Evolutionary conservation across 305 asterid genomes (phyloP).

Genomic region (Plantago coronopus): DNA sequence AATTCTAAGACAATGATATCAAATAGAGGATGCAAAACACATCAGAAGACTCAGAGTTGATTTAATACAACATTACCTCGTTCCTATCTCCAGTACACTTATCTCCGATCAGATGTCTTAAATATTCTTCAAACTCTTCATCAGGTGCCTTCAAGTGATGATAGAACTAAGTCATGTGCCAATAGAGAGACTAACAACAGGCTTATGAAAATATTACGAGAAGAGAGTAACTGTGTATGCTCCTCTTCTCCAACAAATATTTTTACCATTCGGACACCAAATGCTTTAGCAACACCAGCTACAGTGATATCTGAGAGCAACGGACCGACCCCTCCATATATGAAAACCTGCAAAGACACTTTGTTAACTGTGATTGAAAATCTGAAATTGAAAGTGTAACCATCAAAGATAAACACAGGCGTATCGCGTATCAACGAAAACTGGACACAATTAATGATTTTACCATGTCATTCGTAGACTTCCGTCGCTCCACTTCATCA

Average conservation of each 20-base stretch:
- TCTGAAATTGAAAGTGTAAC: neutral
- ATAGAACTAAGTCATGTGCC: constrained; percentile 15
- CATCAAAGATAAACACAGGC: neutral
- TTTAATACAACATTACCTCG: constrained; percentile 45
- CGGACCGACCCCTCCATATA: constrained; percentile 89
- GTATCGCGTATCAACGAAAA: neutral
- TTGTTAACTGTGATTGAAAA: neutral
- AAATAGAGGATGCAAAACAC: neutral
- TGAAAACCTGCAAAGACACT: constrained; percentile 58
- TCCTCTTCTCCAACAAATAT: neutral
- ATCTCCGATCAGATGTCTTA: constrained; percentile 69
- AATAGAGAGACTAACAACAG: neutral
- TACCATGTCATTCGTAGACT: constrained; percentile 72
- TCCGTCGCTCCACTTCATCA: constrained; percentile 76
- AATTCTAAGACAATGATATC: neutral
- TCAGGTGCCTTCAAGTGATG: constrained; percentile 67
- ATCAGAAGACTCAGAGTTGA: no score
- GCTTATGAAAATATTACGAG: neutral
- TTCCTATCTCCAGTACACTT: constrained; percentile 80
- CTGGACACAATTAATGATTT: constrained; percentile 15
- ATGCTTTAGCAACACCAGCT: constrained; percentile 73
- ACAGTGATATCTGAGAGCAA: constrained; percentile 75
- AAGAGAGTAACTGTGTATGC: neutral
- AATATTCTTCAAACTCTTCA: constrained; percentile 89
- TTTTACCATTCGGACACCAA: constrained; percentile 53